Conservation (phyloP, 108 stramenopile species). For the Pseudonitzschia multistriata region DNA sequence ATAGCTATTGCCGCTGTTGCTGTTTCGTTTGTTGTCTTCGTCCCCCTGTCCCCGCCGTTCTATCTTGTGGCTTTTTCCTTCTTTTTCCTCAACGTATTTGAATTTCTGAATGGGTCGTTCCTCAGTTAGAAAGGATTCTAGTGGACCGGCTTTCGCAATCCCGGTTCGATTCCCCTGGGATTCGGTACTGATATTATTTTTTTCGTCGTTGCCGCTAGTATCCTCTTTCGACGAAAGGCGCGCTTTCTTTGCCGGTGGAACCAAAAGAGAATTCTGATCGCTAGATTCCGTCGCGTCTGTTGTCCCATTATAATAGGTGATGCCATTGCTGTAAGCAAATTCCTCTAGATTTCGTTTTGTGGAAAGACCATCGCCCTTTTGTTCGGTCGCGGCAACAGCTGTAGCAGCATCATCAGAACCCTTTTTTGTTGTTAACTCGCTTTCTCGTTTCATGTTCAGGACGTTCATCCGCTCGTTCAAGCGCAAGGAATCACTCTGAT, state of each 20-base stretch:
- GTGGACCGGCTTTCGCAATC: not conserved
- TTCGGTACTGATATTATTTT: not conserved
- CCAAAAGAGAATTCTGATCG: not conserved
- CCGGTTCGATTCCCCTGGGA: not conserved
- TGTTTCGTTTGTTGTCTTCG: not conserved
- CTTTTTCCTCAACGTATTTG: conserved; percentile 23
- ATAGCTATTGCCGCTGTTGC: conserved; percentile 24
- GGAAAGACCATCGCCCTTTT: too few relatives aligned
- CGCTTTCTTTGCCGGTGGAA: not conserved
- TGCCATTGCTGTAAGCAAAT: not conserved
- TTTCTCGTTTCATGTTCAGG: conserved; percentile 25
- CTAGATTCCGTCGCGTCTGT: not conserved
- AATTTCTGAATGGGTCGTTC: conserved; percentile 49
- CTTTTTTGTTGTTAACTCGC: not conserved
- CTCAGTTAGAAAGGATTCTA: not conserved
- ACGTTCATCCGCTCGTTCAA: conserved; percentile 53
- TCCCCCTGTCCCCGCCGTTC: not conserved
- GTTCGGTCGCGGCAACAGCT: not conserved
- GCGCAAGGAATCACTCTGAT: conserved; percentile 43
- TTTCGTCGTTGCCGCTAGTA: not conserved
- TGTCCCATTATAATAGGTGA: not conserved
- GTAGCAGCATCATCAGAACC: not conserved
- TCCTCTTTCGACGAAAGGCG: not conserved
- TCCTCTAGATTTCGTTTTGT: not conserved
- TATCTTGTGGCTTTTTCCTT: not conserved